These are phyloP conservation scores for Talaromyces amestolkiae DNA, from an alignment of 2,329 filamentous ascomycete genomes.

Conservation along the genomic window DNA sequence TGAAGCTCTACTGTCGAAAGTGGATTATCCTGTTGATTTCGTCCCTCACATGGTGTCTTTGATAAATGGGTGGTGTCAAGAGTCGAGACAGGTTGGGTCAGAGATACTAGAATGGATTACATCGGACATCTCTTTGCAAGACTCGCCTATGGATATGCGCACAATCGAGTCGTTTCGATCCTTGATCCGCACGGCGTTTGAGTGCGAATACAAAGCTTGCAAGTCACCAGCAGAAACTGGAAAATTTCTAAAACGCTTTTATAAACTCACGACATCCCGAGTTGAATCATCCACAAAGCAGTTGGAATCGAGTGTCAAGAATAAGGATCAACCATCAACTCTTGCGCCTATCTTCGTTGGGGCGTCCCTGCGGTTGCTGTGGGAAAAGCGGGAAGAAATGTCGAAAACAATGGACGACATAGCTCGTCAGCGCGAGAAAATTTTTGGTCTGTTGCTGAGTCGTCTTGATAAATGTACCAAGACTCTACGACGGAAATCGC, in stretches of 20 bases:
- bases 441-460: conserved; percentile 35
- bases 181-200: conserved; percentile 34
- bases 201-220: conserved; percentile 6
- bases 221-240: neutral
- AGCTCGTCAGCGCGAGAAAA: conserved; percentile 31
- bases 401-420: conserved; percentile 32
- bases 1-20: conserved; percentile 31
- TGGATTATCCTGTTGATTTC: conserved; percentile 26
- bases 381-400: conserved; percentile 30
- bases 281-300: conserved; percentile 31
- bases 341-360: conserved; percentile 38
- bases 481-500: conserved; percentile 35
- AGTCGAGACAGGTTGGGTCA: conserved; percentile 25
- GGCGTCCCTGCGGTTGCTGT: conserved; percentile 36
- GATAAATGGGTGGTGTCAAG: conserved; percentile 26
- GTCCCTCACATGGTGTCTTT: conserved; percentile 36
- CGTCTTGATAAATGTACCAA: conserved; percentile 38
- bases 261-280: conserved; percentile 36
- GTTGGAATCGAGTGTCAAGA: conserved; percentile 31
- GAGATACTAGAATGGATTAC: conserved; percentile 38
- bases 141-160: conserved; percentile 33
- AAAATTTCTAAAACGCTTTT: conserved; percentile 25
- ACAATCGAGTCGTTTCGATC: conserved; percentile 39
- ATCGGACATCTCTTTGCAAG: conserved; percentile 33
- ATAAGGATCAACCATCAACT: conserved; percentile 23